Conservation (phyloP, 257 asterid genomes). For the Nicotiana otophora region DNA sequence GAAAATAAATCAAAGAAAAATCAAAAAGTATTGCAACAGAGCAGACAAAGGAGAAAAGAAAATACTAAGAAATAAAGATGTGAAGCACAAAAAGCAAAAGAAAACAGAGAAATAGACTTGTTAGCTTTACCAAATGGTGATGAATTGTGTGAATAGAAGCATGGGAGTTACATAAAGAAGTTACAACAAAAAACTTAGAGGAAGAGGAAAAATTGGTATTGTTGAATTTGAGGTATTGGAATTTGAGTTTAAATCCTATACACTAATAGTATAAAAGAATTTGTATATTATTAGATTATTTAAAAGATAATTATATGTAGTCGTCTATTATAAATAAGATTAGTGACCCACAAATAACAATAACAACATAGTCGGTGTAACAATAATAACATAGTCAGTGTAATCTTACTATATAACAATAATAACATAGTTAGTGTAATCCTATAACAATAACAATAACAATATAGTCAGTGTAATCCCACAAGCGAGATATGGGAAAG, state of each 20-base stretch:
- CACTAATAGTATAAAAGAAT: too few relatives aligned
- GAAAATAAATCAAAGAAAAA: conserved; percentile 30
- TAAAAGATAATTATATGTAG: too few relatives aligned
- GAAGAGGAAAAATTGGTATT: not conserved
- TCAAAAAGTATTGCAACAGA: conserved; percentile 18
- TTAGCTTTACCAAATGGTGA: conserved; percentile 24
- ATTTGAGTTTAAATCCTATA: not conserved
- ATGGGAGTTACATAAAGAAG: conserved; percentile 6
- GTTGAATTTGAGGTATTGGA: not conserved
- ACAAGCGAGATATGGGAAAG: too few relatives aligned
- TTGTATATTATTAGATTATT: too few relatives aligned
- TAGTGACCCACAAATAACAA: too few relatives aligned
- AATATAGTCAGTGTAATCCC: too few relatives aligned
- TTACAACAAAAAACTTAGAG: not conserved
- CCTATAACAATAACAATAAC: too few relatives aligned
- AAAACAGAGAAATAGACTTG: not conserved
- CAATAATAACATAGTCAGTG: too few relatives aligned
- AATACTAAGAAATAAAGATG: conserved; percentile 6
- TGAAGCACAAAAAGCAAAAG: not conserved
- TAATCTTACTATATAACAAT: too few relatives aligned
- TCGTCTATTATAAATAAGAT: too few relatives aligned
- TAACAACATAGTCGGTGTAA: too few relatives aligned
- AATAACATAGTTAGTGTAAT: too few relatives aligned
- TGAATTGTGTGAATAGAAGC: conserved; percentile 17
- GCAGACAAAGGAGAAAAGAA: conserved; percentile 12